These are phyloP conservation scores for Bipolaris bicolor DNA, from an alignment of 2,329 filamentous ascomycete species.

Conservation along the genomic window DNA sequence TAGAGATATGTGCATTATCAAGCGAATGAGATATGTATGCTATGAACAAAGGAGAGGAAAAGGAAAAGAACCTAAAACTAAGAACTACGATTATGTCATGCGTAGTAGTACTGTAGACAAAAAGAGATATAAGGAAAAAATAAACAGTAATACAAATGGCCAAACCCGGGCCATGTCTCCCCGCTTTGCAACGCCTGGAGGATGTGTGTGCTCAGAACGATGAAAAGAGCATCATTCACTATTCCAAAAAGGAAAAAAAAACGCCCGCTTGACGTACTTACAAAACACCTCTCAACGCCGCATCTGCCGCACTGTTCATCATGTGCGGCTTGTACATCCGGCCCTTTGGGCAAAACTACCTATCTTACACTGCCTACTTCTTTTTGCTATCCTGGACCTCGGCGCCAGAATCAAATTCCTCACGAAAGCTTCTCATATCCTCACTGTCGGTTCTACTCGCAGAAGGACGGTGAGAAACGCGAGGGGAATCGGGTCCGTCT, in stretches of 20 bases:
- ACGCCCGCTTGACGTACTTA: background rate
- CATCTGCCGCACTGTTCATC: conserved; percentile 3
- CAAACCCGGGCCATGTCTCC: conserved; percentile 1
- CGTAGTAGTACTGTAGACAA: conserved; percentile 3
- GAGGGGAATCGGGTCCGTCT: conserved; percentile 23
- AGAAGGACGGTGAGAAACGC: conserved; percentile 13
- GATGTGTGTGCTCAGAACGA: background rate
- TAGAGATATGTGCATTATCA: background rate
- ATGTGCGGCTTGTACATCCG: background rate
- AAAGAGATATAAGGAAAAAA: background rate
- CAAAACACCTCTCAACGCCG: conserved; percentile 6
- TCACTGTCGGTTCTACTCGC: conserved; percentile 16
- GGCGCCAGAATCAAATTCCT: conserved; percentile 11
- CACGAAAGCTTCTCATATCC: background rate
- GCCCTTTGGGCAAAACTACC: background rate
- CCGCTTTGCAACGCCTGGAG: conserved; percentile 1
- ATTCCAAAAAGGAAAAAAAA: conserved; percentile 2
- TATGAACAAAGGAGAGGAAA: conserved; percentile 1
- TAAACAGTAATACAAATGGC: conserved; percentile 1
- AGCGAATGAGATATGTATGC: background rate
- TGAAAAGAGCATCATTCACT: conserved; percentile 2
- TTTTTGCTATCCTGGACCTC: conserved; percentile 20
- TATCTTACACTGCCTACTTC: conserved; percentile 16
- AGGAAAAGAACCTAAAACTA: conserved; percentile 2
- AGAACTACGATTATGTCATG: conserved; percentile 15